These are phyloP conservation scores for Sphagnum fallax DNA, from an alignment of 228 moss, liverwort and hornwort species.

Conservation along the genomic window DNA sequence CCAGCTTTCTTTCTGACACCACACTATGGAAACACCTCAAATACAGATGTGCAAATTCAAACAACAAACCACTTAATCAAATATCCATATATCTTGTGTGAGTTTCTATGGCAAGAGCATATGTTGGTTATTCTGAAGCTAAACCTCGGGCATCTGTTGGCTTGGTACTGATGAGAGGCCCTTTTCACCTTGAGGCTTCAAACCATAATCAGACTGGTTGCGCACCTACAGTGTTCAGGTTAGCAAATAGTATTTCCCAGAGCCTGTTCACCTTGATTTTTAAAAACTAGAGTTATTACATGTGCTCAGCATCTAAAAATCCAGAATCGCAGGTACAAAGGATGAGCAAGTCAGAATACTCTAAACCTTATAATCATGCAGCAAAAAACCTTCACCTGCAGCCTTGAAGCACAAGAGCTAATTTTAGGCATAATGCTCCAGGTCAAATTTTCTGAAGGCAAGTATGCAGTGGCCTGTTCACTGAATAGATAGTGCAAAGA, in stretches of 20 bases:
- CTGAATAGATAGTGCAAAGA: no score
- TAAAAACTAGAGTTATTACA: background rate
- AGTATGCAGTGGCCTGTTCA: no score
- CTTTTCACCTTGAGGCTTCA: slow-evolving; percentile 14
- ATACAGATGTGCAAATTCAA: background rate
- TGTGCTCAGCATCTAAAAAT: background rate
- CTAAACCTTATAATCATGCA: no score
- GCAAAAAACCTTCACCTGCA: no score
- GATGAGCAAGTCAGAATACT: no score
- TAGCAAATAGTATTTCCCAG: background rate
- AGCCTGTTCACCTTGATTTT: background rate
- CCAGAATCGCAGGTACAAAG: background rate
- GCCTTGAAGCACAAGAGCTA: no score
- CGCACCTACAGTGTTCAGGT: background rate
- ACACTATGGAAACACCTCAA: no score
- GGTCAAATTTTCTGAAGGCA: no score
- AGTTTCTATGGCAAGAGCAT: background rate
- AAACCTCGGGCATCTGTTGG: slow-evolving; percentile 17
- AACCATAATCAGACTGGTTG: slow-evolving; percentile 12
- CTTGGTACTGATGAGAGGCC: slow-evolving; percentile 13
- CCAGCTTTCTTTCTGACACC: no score
- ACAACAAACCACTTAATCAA: background rate
- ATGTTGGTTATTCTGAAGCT: slow-evolving; percentile 9
- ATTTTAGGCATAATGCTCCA: no score
- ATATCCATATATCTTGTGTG: background rate